A percentile compares a stretch with the other conserved stretches of the same genome.
These are phyloP conservation scores for Mycoemilia scoparia DNA, from an alignment of 192 early-diverging fungal genomes.

Conservation along the genomic window DNA sequence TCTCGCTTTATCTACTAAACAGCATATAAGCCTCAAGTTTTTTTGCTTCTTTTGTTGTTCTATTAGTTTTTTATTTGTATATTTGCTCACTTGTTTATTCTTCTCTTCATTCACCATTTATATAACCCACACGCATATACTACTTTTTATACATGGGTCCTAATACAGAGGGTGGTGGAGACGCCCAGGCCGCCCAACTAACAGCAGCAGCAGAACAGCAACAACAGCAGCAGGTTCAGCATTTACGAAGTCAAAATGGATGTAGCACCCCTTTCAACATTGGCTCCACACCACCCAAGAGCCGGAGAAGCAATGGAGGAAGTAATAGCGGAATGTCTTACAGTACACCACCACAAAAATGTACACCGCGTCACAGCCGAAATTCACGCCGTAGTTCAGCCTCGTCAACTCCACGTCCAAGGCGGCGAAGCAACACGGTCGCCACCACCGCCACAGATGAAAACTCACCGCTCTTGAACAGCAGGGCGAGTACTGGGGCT, in stretches of 20 bases:
- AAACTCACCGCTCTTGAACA: slow-evolving; percentile 5
- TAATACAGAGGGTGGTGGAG: no score
- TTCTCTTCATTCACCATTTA: slow-evolving; percentile 3
- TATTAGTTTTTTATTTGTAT: neutral
- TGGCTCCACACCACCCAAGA: slow-evolving; percentile 5
- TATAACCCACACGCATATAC: neutral
- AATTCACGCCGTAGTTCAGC: slow-evolving; percentile 6
- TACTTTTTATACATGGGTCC: neutral
- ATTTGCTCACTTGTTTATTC: neutral
- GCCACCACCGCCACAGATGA: slow-evolving; percentile 7
- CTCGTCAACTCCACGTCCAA: slow-evolving; percentile 3
- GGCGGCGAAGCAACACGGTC: slow-evolving; percentile 22
- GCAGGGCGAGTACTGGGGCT: neutral
- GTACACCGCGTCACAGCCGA: slow-evolving; percentile 7
- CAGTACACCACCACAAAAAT: slow-evolving; percentile 5
- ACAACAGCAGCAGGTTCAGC: slow-evolving; percentile 19
- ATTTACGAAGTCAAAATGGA: slow-evolving; percentile 7
- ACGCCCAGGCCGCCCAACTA: no score
- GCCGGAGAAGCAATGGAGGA: slow-evolving; percentile 9
- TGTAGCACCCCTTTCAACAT: neutral
- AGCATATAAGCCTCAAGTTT: no score
- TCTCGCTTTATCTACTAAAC: no score
- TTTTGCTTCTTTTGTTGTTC: slow-evolving; percentile 1
- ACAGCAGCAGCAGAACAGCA: slow-evolving; percentile 7
- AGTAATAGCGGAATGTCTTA: slow-evolving; percentile 4